Base-by-base conservation (phyloP, 2,329 filamentous ascomycete species). In the Curvularia sp. region DNA sequence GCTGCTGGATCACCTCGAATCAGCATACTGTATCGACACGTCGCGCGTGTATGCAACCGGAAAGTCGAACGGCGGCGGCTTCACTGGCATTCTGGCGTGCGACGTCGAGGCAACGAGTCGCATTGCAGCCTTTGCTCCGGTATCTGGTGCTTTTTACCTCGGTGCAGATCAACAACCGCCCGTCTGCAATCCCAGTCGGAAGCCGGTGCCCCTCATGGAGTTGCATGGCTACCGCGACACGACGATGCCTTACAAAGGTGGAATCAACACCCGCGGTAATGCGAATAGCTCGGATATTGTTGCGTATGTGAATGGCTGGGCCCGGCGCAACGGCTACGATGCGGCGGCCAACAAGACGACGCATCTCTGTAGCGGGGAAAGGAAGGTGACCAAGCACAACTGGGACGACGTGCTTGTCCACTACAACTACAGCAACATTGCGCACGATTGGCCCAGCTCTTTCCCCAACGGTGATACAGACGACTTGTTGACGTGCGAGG, bases 51-150 rank as follows among this genome's bases (percentile, higher is more conserved):
- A 82, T 59, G 78, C 78, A 12, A 76, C 77, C 1, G 82, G 81
- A 45, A 85, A 86, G 64, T 85, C 78, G 63, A 85, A 86, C 47
- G 84, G 83, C 5, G 85, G 82, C 1, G 84, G 80, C 10, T 81
- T 82, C 42, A 80, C 82, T 23, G 79, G 78, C 21, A 65, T 78
- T 1, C 76, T 84, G 5, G 82, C 83, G 3, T 85, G 82, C 68
- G 74, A 81, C 30, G 65, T 77, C 2, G 71, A 71, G 8, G 74
- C 78, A 3, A 79, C 79, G 4, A 67, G 66, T 4, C 73, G 72
- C 5, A 80, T 85, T 50, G 82, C 82, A 6, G 82, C 82, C 1
- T 84, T 85, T 61, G 82, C 80, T 0, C 75, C 80, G 7, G 79
- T 80, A 7, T 78, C 80, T 1, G 81, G 80, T 5, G 82, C 81